Base-by-base conservation (phyloP, 2,329 filamentous ascomycete species). In the Fusarium siculi region DNA sequence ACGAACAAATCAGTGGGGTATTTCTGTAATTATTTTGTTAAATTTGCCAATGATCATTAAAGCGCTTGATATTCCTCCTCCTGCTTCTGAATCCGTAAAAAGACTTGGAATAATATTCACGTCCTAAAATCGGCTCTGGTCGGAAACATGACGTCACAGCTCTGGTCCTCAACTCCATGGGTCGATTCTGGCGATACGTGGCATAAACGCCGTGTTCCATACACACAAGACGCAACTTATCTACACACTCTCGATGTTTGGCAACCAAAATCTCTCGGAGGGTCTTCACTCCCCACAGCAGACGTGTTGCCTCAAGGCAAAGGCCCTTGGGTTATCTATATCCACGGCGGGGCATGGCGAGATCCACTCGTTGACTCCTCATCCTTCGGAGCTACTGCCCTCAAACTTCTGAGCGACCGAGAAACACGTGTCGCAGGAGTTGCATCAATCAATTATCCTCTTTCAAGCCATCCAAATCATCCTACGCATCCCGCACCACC, bases 331-430 rank as follows among this genome's bases (percentile, higher is more conserved):
- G 28, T 65, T 1, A 4, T 66, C 5, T 64, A 66, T 9, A 56
- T 66, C 18, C 63, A 66, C 9, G 63, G 63, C 7, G 63, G 63
- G 5, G 63, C 63, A 15, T 66, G 63, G 59, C 47, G 63, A n/a
- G 63, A 66, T 1, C 63, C 63, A 8, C 49, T 66, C 5, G 59
- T 66, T 2, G 47, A 66, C 60, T 64, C 60, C 0, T 56, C 59
- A 0, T 65, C 63, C 9, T 65, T 66, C 0, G 47, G 65, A 47
- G 23, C 47, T 0, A 18, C 63, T 2, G 62, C 58, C 5, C 25
- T 64, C 9, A 63, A 46, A 5, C 40, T 65, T 7, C 15, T 65
- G 2, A 11, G 14, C 2, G 19, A 65, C 4, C 15, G 40, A 7
- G 9, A n/a, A 2, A 34, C 19, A 4, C 19, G 4, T 3, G 32